Percentiles rank a stretch among this genome's conserved stretches.
phyloP scores from a whole-genome alignment of 2,329 filamentous ascomycete genomes.

The Beauveria australis region DNA sequence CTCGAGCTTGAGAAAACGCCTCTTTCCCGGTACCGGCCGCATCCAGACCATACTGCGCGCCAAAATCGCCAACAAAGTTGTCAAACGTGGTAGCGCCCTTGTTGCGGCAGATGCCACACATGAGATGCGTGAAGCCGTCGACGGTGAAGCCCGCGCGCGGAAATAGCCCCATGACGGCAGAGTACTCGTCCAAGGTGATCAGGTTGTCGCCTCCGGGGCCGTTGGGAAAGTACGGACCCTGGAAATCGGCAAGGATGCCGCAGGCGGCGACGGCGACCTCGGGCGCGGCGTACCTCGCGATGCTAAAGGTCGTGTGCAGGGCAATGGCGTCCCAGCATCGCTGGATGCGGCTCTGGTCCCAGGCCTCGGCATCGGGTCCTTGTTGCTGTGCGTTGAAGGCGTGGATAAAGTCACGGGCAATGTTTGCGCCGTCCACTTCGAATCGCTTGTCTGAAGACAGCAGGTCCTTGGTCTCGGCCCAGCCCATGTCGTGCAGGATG shows the following conservation, averaged over 20 bases:
- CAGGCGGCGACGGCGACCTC: constrained; percentile 9
- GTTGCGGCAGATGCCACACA: constrained; percentile 11
- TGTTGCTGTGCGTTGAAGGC: not conserved
- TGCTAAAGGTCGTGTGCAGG: constrained; percentile 12
- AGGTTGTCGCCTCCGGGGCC: constrained; percentile 1
- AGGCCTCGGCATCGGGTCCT: not conserved
- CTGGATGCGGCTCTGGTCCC: constrained; percentile 10
- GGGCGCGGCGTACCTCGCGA: constrained; percentile 7
- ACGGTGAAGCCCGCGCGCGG: constrained; percentile 9
- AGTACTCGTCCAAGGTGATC: constrained; percentile 10
- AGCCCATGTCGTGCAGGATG: constrained; percentile 15
- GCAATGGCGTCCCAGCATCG: constrained; percentile 14
- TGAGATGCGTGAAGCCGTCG: constrained; percentile 4
- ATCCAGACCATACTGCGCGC: not conserved
- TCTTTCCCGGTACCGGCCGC: not conserved
- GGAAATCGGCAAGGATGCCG: constrained; percentile 11
- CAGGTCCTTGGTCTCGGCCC: constrained; percentile 9
- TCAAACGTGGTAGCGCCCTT: constrained; percentile 12
- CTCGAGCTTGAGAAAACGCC: not conserved
- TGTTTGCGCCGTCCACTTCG: constrained; percentile 14
- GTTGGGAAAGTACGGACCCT: constrained; percentile 9
- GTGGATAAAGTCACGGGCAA: constrained; percentile 10
- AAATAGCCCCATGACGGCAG: constrained; percentile 1
- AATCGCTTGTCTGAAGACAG: constrained; percentile 12
- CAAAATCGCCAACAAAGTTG: constrained; percentile 2